phyloP scores from a whole-genome alignment of 2,329 filamentous ascomycete genomes.

The Fusarium subtropicale region DNA sequence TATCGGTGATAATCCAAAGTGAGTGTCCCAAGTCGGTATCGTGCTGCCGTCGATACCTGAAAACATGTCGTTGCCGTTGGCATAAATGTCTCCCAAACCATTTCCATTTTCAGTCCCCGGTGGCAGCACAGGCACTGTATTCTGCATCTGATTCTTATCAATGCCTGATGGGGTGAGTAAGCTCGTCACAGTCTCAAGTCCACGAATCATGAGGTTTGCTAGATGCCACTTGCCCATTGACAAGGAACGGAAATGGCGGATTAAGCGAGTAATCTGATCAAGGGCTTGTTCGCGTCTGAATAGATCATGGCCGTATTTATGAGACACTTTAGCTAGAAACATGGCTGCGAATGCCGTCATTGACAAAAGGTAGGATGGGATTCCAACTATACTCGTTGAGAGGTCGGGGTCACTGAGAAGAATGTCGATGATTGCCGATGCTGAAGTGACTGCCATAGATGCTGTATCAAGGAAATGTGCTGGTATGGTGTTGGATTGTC shows the following conservation, averaged over 20 bases:
- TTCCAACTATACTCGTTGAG: slow-evolving; percentile 54
- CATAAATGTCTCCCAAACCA: slow-evolving; percentile 1
- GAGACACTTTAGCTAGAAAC: slow-evolving; percentile 61
- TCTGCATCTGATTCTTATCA: background rate
- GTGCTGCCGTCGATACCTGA: slow-evolving; percentile 25
- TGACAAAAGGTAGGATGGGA: slow-evolving; percentile 63
- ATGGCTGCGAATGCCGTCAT: slow-evolving; percentile 66
- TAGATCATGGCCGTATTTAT: slow-evolving; percentile 56
- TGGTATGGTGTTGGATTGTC: slow-evolving; percentile 51
- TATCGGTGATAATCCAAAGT: slow-evolving; percentile 47
- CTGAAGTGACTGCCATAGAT: slow-evolving; percentile 51
- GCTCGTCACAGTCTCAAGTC: slow-evolving; percentile 52
- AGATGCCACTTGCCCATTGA: slow-evolving; percentile 59
- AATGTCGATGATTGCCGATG: slow-evolving; percentile 58
- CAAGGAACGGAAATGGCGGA: slow-evolving; percentile 55
- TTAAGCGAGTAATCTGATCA: slow-evolving; percentile 53
- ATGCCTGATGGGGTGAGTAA: background rate
- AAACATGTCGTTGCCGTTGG: slow-evolving; percentile 12
- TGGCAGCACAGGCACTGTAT: background rate
- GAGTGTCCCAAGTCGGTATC: slow-evolving; percentile 44
- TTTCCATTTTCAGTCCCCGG: background rate
- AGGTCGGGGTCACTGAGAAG: slow-evolving; percentile 58
- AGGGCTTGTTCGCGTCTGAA: slow-evolving; percentile 54
- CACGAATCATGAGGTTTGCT: slow-evolving; percentile 59
- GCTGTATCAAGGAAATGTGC: slow-evolving; percentile 52